Evolutionary conservation across 495 filamentous ascomycete species (phyloP).

Genomic region (Penicillium steckii): DNA sequence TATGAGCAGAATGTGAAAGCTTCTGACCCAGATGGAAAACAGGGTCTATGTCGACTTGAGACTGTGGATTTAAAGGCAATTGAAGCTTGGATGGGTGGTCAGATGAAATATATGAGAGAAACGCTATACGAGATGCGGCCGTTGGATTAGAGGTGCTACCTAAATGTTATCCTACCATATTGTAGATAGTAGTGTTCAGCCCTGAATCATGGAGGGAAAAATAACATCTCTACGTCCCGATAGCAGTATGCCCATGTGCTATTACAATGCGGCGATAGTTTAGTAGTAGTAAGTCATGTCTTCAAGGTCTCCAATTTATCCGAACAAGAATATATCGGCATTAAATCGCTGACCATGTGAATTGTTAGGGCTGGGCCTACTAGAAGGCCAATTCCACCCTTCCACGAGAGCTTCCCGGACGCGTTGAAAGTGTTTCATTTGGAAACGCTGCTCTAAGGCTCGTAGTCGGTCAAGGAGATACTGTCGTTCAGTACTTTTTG

Average conservation of each 20-base stretch:
- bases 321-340: not conserved
- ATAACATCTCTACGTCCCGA: no score
- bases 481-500: not conserved
- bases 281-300: no score
- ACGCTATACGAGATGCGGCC: conserved; percentile 6
- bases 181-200: no score
- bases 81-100: not conserved
- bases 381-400: not conserved
- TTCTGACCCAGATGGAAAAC: not conserved
- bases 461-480: conserved; percentile 1
- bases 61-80: not conserved
- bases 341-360: no score
- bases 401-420: not conserved
- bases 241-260: no score
- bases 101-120: conserved; percentile 2
- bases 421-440: conserved; percentile 9
- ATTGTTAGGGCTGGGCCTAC: not conserved
- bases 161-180: no score
- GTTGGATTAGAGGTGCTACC: not conserved
- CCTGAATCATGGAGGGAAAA: no score
- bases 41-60: not conserved
- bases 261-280: no score
- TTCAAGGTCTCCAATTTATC: not conserved
- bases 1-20: not conserved
- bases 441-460: not conserved